phyloP scores from a whole-genome alignment of 83 land plant species.

The Thuja plicata region DNA sequence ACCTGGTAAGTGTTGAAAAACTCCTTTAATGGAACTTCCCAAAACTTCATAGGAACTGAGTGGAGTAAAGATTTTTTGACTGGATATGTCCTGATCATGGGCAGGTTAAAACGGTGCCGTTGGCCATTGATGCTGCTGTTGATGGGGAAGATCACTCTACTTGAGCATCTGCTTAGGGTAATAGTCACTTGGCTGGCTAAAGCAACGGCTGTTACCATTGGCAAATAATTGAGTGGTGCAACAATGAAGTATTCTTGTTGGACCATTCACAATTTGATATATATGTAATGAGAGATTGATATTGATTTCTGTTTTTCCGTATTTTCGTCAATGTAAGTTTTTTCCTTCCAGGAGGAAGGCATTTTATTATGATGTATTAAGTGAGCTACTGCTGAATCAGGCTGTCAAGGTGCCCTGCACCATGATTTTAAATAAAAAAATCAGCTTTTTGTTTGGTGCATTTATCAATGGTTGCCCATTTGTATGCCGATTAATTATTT shows the following conservation, averaged over 20 bases:
- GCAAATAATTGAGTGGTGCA: background rate
- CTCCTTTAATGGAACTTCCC: background rate
- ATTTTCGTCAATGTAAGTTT: background rate
- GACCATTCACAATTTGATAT: background rate
- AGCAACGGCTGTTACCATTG: background rate
- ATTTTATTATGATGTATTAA: background rate
- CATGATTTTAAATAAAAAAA: slow-evolving; percentile 3
- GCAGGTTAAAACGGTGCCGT: slow-evolving; percentile 11
- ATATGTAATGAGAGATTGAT: background rate
- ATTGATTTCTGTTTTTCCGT: background rate
- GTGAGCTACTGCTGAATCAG: background rate
- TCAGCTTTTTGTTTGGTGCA: background rate
- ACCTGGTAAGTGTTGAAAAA: slow-evolving; percentile 42
- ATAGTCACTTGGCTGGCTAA: background rate
- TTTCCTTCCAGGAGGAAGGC: background rate
- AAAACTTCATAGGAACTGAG: background rate
- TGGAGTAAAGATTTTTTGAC: background rate
- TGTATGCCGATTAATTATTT: background rate
- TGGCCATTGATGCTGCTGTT: background rate
- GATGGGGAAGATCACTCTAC: background rate
- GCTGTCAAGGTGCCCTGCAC: background rate
- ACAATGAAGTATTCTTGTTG: background rate
- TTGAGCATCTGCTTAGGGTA: background rate
- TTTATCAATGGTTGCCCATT: background rate
- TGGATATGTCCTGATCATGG: background rate